Conservation (phyloP, 345 rosid genomes). For the Aurinia saxatilis region DNA sequence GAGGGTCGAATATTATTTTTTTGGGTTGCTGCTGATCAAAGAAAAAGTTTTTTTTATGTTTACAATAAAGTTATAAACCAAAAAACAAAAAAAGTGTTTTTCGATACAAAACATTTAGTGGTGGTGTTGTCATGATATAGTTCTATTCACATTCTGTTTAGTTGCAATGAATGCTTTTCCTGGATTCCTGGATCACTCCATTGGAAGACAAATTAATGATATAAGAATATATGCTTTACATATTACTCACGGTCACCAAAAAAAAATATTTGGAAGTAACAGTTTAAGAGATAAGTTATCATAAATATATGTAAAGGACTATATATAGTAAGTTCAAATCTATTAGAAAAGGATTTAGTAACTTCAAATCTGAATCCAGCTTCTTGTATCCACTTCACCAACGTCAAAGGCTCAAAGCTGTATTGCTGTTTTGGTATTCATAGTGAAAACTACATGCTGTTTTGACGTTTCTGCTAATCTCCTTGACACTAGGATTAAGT, state of each 20-base stretch:
- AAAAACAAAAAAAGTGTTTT: not conserved
- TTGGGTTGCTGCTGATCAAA: not conserved
- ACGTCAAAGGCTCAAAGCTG: not conserved
- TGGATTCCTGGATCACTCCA: constrained; percentile 20
- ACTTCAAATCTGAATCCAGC: not conserved
- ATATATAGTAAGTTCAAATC: too few species aligned
- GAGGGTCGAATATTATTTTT: not conserved
- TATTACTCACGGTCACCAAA: not conserved
- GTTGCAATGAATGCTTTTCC: constrained; percentile 14
- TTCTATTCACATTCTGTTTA: constrained; percentile 10
- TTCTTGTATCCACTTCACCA: not conserved
- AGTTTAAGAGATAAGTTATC: too few species aligned
- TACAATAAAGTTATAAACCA: not conserved
- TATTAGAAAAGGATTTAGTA: too few species aligned
- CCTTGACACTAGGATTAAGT: too few species aligned
- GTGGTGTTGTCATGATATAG: not conserved
- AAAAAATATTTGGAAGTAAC: too few species aligned
- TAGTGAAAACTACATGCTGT: not conserved
- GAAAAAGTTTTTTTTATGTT: constrained; percentile 2
- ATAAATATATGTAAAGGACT: too few species aligned
- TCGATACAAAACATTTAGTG: not conserved
- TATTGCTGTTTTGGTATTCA: not conserved
- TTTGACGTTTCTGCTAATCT: not conserved
- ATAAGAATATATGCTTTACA: not conserved
- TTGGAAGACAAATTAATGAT: not conserved